A percentile compares a stretch with the other conserved stretches of the same genome.
Evolutionary conservation across 1,284 basidiomycete species (phyloP).

Genomic region (Fomitopsis betulina): DNA sequence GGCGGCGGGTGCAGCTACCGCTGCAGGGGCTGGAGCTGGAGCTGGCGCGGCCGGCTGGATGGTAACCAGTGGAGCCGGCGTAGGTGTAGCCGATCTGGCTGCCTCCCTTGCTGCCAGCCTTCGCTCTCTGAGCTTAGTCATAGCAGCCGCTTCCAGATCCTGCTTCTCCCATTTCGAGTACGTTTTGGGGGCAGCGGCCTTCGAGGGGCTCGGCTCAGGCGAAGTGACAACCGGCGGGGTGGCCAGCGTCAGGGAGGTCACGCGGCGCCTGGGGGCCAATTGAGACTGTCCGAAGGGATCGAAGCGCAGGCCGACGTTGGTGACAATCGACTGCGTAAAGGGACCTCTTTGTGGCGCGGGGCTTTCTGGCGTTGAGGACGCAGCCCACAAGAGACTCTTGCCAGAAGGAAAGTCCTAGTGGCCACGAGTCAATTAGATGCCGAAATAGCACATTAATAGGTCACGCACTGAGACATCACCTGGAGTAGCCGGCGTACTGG

Average conservation of each 20-base stretch:
- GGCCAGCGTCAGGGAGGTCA: conserved; percentile 30
- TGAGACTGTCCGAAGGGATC: conserved; percentile 34
- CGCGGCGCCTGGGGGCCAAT: conserved; percentile 29
- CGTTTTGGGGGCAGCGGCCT: conserved; percentile 41
- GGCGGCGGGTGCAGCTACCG: background rate
- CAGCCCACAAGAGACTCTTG: conserved; percentile 44
- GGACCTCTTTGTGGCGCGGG: conserved; percentile 28
- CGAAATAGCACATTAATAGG: background rate
- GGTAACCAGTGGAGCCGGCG: conserved; percentile 5
- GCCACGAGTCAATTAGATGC: conserved; percentile 11
- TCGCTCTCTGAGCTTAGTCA: conserved; percentile 39
- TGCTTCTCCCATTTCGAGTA: conserved; percentile 82
- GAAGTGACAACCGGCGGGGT: conserved; percentile 28
- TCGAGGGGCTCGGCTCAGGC: conserved; percentile 41
- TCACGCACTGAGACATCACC: conserved; percentile 24
- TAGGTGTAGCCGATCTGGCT: conserved; percentile 4
- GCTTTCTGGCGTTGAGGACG: conserved; percentile 26
- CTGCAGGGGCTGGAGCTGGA: conserved; percentile 12
- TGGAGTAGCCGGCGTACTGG: conserved; percentile 38
- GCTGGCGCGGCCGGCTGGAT: conserved; percentile 6
- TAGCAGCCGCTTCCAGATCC: conserved; percentile 72
- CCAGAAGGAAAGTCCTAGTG: conserved; percentile 33
- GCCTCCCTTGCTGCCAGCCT: conserved; percentile 19
- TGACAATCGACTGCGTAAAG: conserved; percentile 42
- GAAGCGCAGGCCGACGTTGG: conserved; percentile 33